Evolutionary conservation across 345 rosid genomes (phyloP).

Genomic region (Citrus inodora): DNA sequence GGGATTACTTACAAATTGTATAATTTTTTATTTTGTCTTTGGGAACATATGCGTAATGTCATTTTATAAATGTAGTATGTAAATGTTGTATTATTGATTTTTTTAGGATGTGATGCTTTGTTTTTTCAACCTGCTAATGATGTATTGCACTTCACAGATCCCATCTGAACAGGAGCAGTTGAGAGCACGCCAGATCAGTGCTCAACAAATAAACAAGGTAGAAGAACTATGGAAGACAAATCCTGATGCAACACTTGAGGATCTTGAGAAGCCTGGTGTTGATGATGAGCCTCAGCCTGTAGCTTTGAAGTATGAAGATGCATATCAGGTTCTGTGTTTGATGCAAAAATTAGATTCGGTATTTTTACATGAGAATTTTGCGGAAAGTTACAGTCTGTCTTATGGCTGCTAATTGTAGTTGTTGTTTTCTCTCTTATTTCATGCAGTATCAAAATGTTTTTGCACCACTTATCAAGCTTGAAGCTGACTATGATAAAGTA

Average conservation of each 20-base stretch:
- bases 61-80: neutral
- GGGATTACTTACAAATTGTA: constrained; percentile 31
- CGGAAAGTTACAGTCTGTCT: neutral
- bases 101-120: neutral
- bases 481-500: constrained; percentile 99
- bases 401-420: neutral
- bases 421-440: constrained; percentile 14
- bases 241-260: constrained; percentile 98
- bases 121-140: constrained; percentile 19
- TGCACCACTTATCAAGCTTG: constrained; percentile 98
- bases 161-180: constrained; percentile 99
- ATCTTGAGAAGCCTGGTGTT: constrained; percentile 99
- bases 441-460: constrained; percentile 99
- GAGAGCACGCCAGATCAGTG: constrained; percentile 98
- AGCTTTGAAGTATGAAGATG: constrained; percentile 94
- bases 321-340: constrained; percentile 70
- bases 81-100: neutral
- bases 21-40: neutral
- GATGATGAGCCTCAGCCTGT: constrained; percentile 99
- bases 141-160: constrained; percentile 44
- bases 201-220: constrained; percentile 97
- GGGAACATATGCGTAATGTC: neutral
- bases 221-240: constrained; percentile 99
- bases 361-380: neutral
- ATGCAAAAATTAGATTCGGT: constrained; percentile 9